Base-by-base conservation (phyloP, 1,139 yeast species). In the Blastobotrys niveus region DNA sequence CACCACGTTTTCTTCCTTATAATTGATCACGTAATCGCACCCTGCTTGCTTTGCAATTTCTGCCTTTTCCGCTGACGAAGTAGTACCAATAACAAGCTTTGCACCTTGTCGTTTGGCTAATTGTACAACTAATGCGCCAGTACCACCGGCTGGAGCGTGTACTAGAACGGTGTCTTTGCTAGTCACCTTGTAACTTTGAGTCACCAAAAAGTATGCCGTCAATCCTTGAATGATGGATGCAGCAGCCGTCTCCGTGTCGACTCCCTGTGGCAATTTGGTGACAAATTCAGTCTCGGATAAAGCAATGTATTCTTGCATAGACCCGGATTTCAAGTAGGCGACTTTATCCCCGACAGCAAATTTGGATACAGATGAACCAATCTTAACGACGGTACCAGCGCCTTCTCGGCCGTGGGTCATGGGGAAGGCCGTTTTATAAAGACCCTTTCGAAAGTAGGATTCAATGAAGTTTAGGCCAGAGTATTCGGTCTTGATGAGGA, bases 121-220 rank as follows among this genome's bases (percentile, higher is more conserved):
- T 64, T 87, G 96, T 36, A 73, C 71, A 45, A 86, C 64, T 14
- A 85, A 55, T 43, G 76, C 72, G 2, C 96, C 96, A 42, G 85
- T 91, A 47, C 96, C 96, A 41, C 96, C 96, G 7, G 96, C 95
- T 15, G 95, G 95, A 1, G 96, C 96, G 71, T 89, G 87, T 29
- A 86, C 80, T 43, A 88, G 70, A 34, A 82, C 74, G 53, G 64
- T 73, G 50, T 89, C 96, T 42, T 77, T 88, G 58, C 73, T 69
- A 58, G 82, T 60, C 29, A 87, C 84, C 3, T 68, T 59, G 61
- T 84, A 78, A 0, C 91, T 75, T 52, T 83, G 89, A 36, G 72
- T 67, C 36, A 77, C 66, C 48, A 88, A 77, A 0, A 91, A 74
- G 54, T 82, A 65, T 2, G 93, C 93, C 3, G 96, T 88, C 48